phyloP scores from a whole-genome alignment of 495 filamentous ascomycete genomes.

The Bombardia bombarda region DNA sequence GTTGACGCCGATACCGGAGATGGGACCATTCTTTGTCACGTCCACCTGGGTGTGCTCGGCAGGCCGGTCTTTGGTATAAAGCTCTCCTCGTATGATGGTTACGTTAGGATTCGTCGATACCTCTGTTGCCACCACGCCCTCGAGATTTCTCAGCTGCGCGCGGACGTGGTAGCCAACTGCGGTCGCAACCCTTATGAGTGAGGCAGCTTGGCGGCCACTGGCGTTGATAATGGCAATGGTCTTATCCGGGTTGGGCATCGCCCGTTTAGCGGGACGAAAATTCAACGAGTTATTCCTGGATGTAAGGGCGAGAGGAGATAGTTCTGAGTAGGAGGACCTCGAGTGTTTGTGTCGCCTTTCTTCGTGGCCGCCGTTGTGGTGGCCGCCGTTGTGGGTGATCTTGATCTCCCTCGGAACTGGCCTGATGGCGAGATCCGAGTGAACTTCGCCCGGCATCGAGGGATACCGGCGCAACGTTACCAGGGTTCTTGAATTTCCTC shows the following conservation, averaged over 20 bases:
- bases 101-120: slow-evolving; percentile 75
- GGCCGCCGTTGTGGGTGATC: slow-evolving; percentile 19
- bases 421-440: slow-evolving; percentile 34
- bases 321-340: slow-evolving; percentile 44
- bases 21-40: slow-evolving; percentile 31
- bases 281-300: slow-evolving; percentile 41
- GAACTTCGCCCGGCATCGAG: slow-evolving; percentile 30
- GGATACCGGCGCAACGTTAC: too few species aligned
- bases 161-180: slow-evolving; percentile 87
- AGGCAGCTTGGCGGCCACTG: slow-evolving; percentile 87
- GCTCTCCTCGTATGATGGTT: slow-evolving; percentile 68
- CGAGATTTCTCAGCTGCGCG: slow-evolving; percentile 76
- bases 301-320: slow-evolving; percentile 30
- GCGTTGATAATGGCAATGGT: slow-evolving; percentile 90
- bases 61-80: slow-evolving; percentile 56
- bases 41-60: slow-evolving; percentile 30
- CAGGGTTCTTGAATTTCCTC: too few species aligned
- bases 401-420: slow-evolving; percentile 30
- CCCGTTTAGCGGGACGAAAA: slow-evolving; percentile 44
- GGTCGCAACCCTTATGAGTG: slow-evolving; percentile 82
- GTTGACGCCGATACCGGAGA: slow-evolving; percentile 45
- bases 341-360: slow-evolving; percentile 42
- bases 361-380: slow-evolving; percentile 20
- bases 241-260: slow-evolving; percentile 51
- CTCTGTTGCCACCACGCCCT: slow-evolving; percentile 77